Conservation (phyloP, 179 eudicot genomes). For the Silene vulgaris region DNA sequence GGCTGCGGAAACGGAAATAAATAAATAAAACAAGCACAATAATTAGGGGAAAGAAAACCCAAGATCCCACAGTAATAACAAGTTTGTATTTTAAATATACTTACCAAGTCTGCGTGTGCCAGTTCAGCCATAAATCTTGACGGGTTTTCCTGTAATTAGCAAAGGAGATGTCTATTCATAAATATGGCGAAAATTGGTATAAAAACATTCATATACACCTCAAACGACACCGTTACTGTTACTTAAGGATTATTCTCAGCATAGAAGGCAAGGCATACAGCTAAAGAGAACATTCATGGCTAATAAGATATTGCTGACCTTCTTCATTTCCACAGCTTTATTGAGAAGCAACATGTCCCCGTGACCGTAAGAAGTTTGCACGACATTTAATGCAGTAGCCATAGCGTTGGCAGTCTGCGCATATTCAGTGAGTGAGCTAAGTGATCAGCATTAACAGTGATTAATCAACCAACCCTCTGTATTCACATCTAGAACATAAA, state of each 20-base stretch:
- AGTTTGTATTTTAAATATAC: slow-evolving; percentile 23
- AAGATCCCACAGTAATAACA: background rate
- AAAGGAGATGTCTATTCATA: background rate
- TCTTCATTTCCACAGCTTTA: slow-evolving; percentile 63
- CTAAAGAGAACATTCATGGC: background rate
- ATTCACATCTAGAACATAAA: background rate
- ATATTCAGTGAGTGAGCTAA: slow-evolving; percentile 14
- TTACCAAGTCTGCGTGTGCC: slow-evolving; percentile 61
- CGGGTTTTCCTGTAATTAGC: slow-evolving; percentile 63
- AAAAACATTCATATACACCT: background rate
- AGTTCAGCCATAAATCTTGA: slow-evolving; percentile 75
- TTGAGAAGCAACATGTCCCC: slow-evolving; percentile 72
- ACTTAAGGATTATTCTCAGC: background rate
- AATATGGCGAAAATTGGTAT: background rate
- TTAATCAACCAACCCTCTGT: background rate
- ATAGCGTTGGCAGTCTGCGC: slow-evolving; percentile 72
- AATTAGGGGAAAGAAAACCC: background rate
- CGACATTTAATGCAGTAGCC: slow-evolving; percentile 71
- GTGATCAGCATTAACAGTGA: background rate
- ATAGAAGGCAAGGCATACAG: background rate
- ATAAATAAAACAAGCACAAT: slow-evolving; percentile 11
- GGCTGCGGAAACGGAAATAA: slow-evolving; percentile 31
- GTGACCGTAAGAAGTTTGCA: slow-evolving; percentile 71
- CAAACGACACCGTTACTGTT: background rate
- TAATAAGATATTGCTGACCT: slow-evolving; percentile 38